Evolutionary conservation across 2,329 filamentous ascomycete genomes (phyloP).

Genomic region (Sphaerulina populicola): DNA sequence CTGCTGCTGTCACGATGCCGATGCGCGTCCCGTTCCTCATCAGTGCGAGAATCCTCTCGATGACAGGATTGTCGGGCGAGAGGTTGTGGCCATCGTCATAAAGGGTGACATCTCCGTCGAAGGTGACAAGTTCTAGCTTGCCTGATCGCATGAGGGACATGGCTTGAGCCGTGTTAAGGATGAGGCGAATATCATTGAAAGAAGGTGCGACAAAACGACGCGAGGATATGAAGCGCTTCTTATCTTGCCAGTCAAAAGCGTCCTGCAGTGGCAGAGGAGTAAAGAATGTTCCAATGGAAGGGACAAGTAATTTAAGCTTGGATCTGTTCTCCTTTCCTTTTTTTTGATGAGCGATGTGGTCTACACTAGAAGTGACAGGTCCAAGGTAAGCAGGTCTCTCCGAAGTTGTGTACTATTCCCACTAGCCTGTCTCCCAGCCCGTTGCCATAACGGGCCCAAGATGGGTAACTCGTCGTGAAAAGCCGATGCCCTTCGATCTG

Average conservation of each 20-base stretch:
- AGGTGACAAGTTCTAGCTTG: constrained; percentile 76
- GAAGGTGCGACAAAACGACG: constrained; percentile 89
- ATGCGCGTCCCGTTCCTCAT: constrained; percentile 71
- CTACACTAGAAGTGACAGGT: constrained; percentile 30
- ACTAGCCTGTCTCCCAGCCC: too few relatives aligned
- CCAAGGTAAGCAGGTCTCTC: too few relatives aligned
- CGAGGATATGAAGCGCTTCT: constrained; percentile 75
- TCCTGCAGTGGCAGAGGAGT: constrained; percentile 78
- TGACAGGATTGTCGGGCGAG: constrained; percentile 66
- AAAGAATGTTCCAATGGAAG: constrained; percentile 87
- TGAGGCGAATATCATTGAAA: constrained; percentile 90
- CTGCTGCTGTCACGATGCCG: constrained; percentile 92
- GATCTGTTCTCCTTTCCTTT: constrained; percentile 50
- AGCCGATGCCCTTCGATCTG: too few relatives aligned
- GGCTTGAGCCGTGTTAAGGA: constrained; percentile 89
- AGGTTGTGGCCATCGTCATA: constrained; percentile 77
- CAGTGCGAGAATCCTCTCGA: constrained; percentile 59
- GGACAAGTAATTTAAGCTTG: constrained; percentile 86
- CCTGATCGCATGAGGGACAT: constrained; percentile 75
- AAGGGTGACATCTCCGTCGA: constrained; percentile 94
- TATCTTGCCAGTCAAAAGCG: constrained; percentile 75
- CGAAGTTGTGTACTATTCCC: too few relatives aligned
- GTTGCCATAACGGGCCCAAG: too few relatives aligned
- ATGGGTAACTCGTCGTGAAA: too few relatives aligned
- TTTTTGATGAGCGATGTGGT: constrained; percentile 73